These are phyloP conservation scores for Conticribra weissflogii DNA, from an alignment of 108 stramenopile genomes.

Conservation along the genomic window DNA sequence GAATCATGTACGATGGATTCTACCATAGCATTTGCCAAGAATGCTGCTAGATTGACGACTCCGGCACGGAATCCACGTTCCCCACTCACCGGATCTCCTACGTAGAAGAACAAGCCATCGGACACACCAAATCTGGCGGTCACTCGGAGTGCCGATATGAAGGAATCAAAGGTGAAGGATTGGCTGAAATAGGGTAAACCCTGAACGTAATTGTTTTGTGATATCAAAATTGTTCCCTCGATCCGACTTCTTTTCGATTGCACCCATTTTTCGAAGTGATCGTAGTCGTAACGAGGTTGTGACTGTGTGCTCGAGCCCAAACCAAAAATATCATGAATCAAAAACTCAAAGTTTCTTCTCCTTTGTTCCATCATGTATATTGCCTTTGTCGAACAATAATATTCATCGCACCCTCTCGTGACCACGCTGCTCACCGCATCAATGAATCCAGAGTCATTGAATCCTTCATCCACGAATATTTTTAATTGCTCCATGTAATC, in stretches of 20 bases:
- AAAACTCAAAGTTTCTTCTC: conserved; percentile 31
- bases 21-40: conserved; percentile 33
- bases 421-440: conserved; percentile 38
- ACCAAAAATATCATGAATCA: conserved; percentile 35
- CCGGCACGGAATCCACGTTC: conserved; percentile 32
- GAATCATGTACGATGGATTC: conserved; percentile 34
- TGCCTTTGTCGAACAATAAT: conserved; percentile 28
- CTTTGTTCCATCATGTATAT: conserved; percentile 34
- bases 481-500: conserved; percentile 38
- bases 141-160: conserved; percentile 25
- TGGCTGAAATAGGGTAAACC: conserved; percentile 31
- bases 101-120: conserved; percentile 18
- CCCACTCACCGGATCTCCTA: conserved; percentile 7
- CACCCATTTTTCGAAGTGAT: conserved; percentile 25
- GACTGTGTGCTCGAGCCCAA: not conserved
- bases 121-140: conserved; percentile 21
- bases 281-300: conserved; percentile 18
- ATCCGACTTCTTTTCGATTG: conserved; percentile 25
- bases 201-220: conserved; percentile 14
- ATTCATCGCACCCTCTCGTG: conserved; percentile 35
- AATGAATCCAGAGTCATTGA: conserved; percentile 24
- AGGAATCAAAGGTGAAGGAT: conserved; percentile 18
- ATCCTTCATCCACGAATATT: conserved; percentile 29
- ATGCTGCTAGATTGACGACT: conserved; percentile 33
- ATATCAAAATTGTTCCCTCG: conserved; percentile 29